Base-by-base conservation (phyloP, 179 eudicot genomes). In the Heliamphora pulchella region DNA sequence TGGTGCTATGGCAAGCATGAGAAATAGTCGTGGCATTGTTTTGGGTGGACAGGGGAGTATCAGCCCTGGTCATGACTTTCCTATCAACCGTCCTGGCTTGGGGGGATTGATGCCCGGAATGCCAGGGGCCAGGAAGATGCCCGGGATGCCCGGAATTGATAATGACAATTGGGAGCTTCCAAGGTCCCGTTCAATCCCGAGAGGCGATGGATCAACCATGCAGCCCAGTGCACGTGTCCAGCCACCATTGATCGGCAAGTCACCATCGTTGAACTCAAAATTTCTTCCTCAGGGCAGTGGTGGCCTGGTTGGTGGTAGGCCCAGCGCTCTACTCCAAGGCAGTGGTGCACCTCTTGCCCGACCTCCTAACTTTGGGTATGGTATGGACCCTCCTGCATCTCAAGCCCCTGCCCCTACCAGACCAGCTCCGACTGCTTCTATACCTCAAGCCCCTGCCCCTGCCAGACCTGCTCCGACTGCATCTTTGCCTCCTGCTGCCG, bases 91-190 rank as follows among this genome's bases (percentile, higher is more conserved):
- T 31, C 94, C 92, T 22, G 98, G 98, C 48, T 5, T 89, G 2
- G 98, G 97, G 64, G 98, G 98, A 66, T 90, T 94, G 98, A 96
- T 96, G 98, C 99, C 97, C 0, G 99, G 99, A 72, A 90, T 88
- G 95, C 99, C 97, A 0, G 97, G 97, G n/a, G 43, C 85, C 2
- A 85, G 97, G 74, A 92, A 85, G 87, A 92, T 96, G 97, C 98
- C 99, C 0, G 98, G 99, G 1, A 87, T 87, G 88, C 97, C 99
- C 0, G 99, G 91, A 54, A 78, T 87, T 18, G 98, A 94, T 71
- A 88, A 86, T 57, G 97, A 91, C 83, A 88, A 91, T 64, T 94
- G 98, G 99, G 99, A 92, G 85, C 89, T 96, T 75, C 93, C 90
- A 5, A 88, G 92, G 81, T 82, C 87, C 75, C 87, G 97, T 62